Evolutionary conservation across 768 basidiomycete genomes (phyloP), one percentile per base, ranked within the genome.

Genomic region (Lentinula aciculospora): DNA sequence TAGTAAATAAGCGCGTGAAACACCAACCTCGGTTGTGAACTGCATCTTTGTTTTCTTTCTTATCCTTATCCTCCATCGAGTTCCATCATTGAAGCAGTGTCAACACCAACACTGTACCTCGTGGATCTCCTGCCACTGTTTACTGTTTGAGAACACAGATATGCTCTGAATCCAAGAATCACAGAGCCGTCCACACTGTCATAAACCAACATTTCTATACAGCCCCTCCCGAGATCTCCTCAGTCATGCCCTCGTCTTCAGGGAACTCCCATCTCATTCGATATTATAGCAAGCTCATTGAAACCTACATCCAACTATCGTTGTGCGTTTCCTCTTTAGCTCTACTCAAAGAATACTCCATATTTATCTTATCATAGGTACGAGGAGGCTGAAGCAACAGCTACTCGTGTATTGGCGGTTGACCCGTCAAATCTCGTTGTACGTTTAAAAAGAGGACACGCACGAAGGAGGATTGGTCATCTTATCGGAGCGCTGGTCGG

Each of bases 391-490:
- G 54, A 56, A 15, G 39, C 54, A 29, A 46, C 32, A 7, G 54
- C 54, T n/a, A 44, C 40, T 12, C 54, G 54, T 40, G 37, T 46
- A 44, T 25, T 56, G 39, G 28, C 42, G 39, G 40, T 56, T 46
- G 44, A 46, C 40, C 54, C 54, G 28, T 46, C 40, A 15, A 28
- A 44, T 46, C 19, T 56, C 29, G 21, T 21, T 25, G 42, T 34
- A 34, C 54, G 54, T 19, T 31, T 56, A 42, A 56, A 56, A 28
- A 42, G 54, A 29, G 54, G 54, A 45, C 39, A 31, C 40, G 39
- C 54, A 23, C 7, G 54, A 28, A 28, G 44, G 19, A 46, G 44
- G 23, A 19, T 45, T 19, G 54, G 42, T 0, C n/a, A 44, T 7
- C 23, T 45, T n/a, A 28, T 56, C 28, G 54, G 29, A 44, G 54